Percentiles rank a stretch among this genome's conserved stretches.
These are phyloP conservation scores for Xylariaceae sp. DNA, from an alignment of 2,329 filamentous ascomycete species.

Conservation along the genomic window DNA sequence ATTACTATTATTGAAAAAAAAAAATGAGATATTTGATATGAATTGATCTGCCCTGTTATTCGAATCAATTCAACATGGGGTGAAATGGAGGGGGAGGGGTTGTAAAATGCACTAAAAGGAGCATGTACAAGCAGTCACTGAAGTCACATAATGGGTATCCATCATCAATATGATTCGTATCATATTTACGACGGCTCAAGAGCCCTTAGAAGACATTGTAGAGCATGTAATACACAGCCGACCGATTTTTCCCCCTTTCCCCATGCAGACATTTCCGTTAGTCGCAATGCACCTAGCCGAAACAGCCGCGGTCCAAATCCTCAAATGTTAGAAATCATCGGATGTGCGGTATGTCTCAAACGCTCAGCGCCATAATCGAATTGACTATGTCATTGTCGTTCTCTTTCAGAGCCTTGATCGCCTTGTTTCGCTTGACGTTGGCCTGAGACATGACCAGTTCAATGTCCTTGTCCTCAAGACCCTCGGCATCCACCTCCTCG, in stretches of 20 bases:
- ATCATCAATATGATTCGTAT: conserved; percentile 5
- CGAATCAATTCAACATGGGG: too few species aligned
- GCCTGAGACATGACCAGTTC: conserved; percentile 99
- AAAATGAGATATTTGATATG: too few species aligned
- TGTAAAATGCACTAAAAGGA: too few species aligned
- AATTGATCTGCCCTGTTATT: too few species aligned
- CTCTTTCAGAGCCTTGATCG: conserved; percentile 96
- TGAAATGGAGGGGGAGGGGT: too few species aligned
- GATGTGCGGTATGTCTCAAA: conserved; percentile 48
- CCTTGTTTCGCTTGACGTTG: conserved; percentile 96
- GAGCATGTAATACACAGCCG: conserved; percentile 29
- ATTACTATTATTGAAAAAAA: too few species aligned
- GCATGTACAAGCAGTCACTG: not conserved
- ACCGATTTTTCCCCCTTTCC: conserved; percentile 26
- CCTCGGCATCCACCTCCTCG: conserved; percentile 92
- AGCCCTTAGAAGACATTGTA: conserved; percentile 32
- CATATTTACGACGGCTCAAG: conserved; percentile 18
- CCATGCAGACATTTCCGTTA: conserved; percentile 25
- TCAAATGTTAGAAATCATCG: conserved; percentile 5
- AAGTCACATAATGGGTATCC: not conserved
- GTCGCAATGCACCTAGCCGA: conserved; percentile 28
- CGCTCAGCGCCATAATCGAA: conserved; percentile 98
- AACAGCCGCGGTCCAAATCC: conserved; percentile 2
- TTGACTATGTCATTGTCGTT: conserved; percentile 99
- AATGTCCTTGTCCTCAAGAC: conserved; percentile 98